phyloP scores from a whole-genome alignment of 1,284 basidiomycete genomes.

The Grifola frondosa region DNA sequence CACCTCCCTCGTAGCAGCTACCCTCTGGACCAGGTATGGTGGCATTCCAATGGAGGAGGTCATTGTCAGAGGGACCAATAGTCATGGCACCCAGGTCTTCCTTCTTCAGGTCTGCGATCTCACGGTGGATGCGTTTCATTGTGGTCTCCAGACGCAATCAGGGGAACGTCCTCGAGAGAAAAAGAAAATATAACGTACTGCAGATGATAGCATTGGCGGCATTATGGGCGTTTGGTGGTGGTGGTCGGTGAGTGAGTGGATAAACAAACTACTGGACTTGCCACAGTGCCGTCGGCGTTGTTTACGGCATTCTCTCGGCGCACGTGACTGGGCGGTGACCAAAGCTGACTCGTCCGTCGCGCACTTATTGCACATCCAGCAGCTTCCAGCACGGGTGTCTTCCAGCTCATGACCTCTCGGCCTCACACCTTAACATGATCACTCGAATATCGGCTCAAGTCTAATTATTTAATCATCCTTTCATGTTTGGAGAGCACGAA shows the following conservation, averaged over 20 bases:
- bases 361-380: too few relatives aligned
- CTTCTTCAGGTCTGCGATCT: slow-evolving; percentile 81
- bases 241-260: too few relatives aligned
- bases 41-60: slow-evolving; percentile 53
- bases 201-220: slow-evolving; percentile 12
- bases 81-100: slow-evolving; percentile 77
- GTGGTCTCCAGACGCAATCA: slow-evolving; percentile 56
- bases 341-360: not conserved
- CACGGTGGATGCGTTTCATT: slow-evolving; percentile 84
- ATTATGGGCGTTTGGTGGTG: slow-evolving; percentile 3
- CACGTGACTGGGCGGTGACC: not conserved
- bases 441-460: slow-evolving; percentile 55
- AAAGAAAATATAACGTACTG: slow-evolving; percentile 15
- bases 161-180: too few relatives aligned
- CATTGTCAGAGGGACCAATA: slow-evolving; percentile 59
- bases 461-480: slow-evolving; percentile 11
- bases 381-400: slow-evolving; percentile 2
- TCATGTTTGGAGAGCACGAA: slow-evolving; percentile 78
- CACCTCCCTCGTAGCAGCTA: slow-evolving; percentile 85
- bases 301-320: too few relatives aligned
- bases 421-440: slow-evolving; percentile 45
- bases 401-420: slow-evolving; percentile 8
- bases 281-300: too few relatives aligned
- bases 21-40: slow-evolving; percentile 80
- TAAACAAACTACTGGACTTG: too few relatives aligned